Evolutionary conservation across 352 stramenopile species (phyloP).

Genomic region (Elongisporangium senticosum): DNA sequence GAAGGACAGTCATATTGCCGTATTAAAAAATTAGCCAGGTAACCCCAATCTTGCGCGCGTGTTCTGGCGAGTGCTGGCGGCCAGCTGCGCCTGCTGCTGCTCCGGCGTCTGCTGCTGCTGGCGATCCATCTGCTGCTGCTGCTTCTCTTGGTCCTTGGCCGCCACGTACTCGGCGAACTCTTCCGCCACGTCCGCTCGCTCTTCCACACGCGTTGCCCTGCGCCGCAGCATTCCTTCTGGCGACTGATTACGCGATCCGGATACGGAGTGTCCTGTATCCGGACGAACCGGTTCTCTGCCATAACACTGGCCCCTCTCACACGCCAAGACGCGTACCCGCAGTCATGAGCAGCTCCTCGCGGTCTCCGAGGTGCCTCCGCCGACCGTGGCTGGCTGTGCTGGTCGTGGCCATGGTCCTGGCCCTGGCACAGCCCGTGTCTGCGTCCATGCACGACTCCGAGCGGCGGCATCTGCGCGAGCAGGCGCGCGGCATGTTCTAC

Average conservation of each 20-base stretch:
- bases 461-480: conserved; percentile 54
- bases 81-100: neutral
- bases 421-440: neutral
- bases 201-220: conserved; percentile 58
- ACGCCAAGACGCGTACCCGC: neutral
- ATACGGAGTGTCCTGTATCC: neutral
- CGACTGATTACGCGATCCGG: neutral
- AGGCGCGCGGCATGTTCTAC: conserved; percentile 86
- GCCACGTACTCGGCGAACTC: conserved; percentile 67
- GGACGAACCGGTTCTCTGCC: neutral
- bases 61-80: neutral
- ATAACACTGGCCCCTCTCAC: neutral
- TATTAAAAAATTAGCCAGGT: neutral
- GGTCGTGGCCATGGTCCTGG: neutral
- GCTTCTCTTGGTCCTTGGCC: conserved; percentile 33
- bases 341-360: neutral
- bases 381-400: neutral
- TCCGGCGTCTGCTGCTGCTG: neutral
- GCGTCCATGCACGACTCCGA: conserved; percentile 69
- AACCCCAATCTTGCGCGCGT: neutral
- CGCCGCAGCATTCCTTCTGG: conserved; percentile 37
- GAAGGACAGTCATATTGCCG: neutral
- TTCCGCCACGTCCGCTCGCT: conserved; percentile 57
- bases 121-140: conserved; percentile 2
- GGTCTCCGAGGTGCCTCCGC: neutral